These are phyloP conservation scores for Endotrypanum monterogeii DNA, from an alignment of 208 protist species.

Conservation along the genomic window DNA sequence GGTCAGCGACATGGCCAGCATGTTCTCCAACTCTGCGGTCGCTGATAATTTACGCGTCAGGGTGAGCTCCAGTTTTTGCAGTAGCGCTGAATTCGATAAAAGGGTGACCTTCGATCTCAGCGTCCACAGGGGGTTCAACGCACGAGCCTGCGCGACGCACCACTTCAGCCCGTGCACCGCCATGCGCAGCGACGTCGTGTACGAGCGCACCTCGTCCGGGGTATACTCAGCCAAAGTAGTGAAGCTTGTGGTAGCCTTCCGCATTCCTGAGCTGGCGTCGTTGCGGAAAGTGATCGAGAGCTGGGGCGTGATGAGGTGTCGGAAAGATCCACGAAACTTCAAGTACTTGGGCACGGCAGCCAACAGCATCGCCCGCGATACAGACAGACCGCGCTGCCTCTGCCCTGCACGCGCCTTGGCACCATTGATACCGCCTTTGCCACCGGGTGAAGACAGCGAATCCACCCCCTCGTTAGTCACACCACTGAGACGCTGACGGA, in stretches of 20 bases:
- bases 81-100: conserved; percentile 38
- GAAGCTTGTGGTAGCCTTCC: conserved; percentile 29
- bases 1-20: conserved; percentile 52
- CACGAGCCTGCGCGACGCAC: conserved; percentile 35
- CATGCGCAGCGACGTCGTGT: conserved; percentile 37
- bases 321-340: conserved; percentile 54
- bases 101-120: conserved; percentile 52
- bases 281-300: conserved; percentile 43
- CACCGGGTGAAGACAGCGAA: neutral
- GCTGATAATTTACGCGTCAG: conserved; percentile 62
- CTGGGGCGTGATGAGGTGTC: conserved; percentile 50
- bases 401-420: neutral
- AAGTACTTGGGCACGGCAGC: conserved; percentile 47
- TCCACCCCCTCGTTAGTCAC: neutral
- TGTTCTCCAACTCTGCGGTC: conserved; percentile 61
- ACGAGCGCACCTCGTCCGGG: conserved; percentile 41
- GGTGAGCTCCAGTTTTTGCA: conserved; percentile 62
- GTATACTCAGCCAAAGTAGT: conserved; percentile 40
- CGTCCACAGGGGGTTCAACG: conserved; percentile 63
- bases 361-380: conserved; percentile 34
- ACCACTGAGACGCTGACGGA: conserved; percentile 40
- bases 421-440: too few relatives aligned
- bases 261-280: conserved; percentile 29
- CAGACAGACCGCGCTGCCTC: conserved; percentile 1
- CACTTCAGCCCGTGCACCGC: conserved; percentile 51